Evolutionary conservation across 306 rosid genomes (phyloP), one percentile per base, ranked within the genome.

Genomic region (Alnus glutinosa): DNA sequence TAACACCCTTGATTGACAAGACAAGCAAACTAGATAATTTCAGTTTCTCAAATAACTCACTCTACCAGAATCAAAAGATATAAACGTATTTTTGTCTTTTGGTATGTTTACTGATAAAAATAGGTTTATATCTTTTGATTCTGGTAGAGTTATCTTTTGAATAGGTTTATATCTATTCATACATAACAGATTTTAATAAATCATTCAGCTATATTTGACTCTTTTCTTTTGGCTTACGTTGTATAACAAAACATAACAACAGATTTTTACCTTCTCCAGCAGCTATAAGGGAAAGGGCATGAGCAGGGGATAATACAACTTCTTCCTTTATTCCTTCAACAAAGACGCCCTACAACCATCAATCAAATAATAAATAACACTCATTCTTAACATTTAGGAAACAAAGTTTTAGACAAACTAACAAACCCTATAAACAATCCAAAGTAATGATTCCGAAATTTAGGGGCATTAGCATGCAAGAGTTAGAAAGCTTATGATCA

Each of bases 291-390:
- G 99, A 96, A 75, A 96, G 91, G 51, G 96, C 98, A 63, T 96
- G 99, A 88, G 99, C 99, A 67, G 99, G 99, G 85, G 99, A 96
- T 46, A 96, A 88, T 15, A 96, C 99, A 82, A 96, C 99, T 83
- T 96, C 99, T 88, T 96, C 99, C 84, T 96, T 96, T 76, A 93
- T 84, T 82, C 99, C 99, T 87, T 96, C 98, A 62, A 96, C 97
- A 87, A 87, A 96, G 61, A 97, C 93, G 7, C 99, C 99, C 99
- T 96, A 73, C 85, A 79, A 36, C 58, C 80, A 81, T 74, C 58
- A 82, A 82, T 80, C 78, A 79, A 72, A 71, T 67, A 74, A 79
- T 84, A 69, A 70, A 77, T 47, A n/a, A 14, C 46, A 63, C 68
- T 18, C 52, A 71, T 12, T 44, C 19, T 51, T 23, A 74, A 69